Base-by-base conservation (phyloP, 306 rosid genomes). In the Vigna trinervia region DNA sequence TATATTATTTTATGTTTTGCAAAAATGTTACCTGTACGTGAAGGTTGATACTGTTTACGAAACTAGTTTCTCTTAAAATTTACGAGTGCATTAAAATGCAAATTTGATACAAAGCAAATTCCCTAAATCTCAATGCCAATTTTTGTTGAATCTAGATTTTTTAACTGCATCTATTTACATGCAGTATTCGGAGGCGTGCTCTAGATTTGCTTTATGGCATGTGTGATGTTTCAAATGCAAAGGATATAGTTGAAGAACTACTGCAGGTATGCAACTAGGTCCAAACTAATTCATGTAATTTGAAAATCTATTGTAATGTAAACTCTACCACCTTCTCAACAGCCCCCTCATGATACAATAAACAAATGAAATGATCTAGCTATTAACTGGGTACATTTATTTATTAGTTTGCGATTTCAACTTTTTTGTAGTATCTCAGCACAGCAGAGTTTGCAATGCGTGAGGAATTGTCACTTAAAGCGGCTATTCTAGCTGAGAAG, bases 381-480 rank as follows among this genome's bases (percentile, higher is more conserved):
- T 60, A 69, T 88, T 84, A 43, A 74, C 59, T 82, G 47, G 60
- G 39, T 77, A 53, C 60, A 28, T 39, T 75, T 60, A 72, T 54
- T 83, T 64, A 82, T 73, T 69, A 69, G 51, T 62, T 68, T 71
- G 45, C 84, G 73, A 75, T 85, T 71, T 57, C 79, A 51, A 77
- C 46, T 86, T 71, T 76, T 77, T 86, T 85, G 79, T 85, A 96
- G 99, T 96, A 96, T 90, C 99, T 96, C 78, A 92, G 93, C 78
- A 91, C 99, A 17, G 99, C 99, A 47, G 99, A 96, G 79, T 96
- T 96, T 84, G 90, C 97, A 53, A 96, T 96, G 99, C 97, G 98
- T 5, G 99, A 96, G 81, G 99, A 96, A 80, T 83, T 96, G 80
- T 87, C 99, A 10, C 99, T 96, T 84, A 96, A 96, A 88, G 98